Base-by-base conservation (phyloP, 306 rosid genomes). In the Carpinus viminea region DNA sequence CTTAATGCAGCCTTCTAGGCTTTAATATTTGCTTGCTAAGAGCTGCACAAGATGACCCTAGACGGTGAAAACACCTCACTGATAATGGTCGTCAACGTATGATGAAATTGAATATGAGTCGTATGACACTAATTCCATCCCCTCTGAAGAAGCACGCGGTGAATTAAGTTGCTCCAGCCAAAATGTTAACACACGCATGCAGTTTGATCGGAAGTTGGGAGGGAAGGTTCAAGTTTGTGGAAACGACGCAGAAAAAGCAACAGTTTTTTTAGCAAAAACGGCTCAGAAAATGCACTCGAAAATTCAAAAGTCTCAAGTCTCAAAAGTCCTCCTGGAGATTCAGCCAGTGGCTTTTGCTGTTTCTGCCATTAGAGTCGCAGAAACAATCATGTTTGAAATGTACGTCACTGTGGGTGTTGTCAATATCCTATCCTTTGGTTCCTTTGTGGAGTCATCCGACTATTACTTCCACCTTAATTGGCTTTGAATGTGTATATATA, bases 301-400 rank as follows among this genome's bases (percentile, higher is more conserved):
- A 31, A 31, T 31, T 31, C 34, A 31, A 31, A 31, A 31, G 34
- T 31, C 34, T 31, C 34, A 75, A 72, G 75, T 46, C 75, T 52
- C 36, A 50, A 51, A n/a, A 50, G 51, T 72, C 56, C 69, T 54
- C 18, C 68, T 7, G 7, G 56, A 56, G 20, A 31, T 4, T 57
- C 20, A 70, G 36, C 11, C 74, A 34, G 77, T 53, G 83, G 82
- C 74, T 62, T 64, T 18, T 72, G 74, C 82, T 8, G 78, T 84
- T 75, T 77, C 52, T 61, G 65, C 64, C 45, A 61, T 56, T 41
- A n/a, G 16, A 45, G 85, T 83, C 76, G 74, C 68, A 16, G 5
- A 56, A 76, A 48, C 47, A 83, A 82, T 85, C 80, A 82, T 84
- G 20, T 55, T 38, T 51, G 75, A 74, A 28, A 60, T 56, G 75